Evolutionary conservation across 306 rosid species (phyloP).

Genomic region (Rosa lucieae): DNA sequence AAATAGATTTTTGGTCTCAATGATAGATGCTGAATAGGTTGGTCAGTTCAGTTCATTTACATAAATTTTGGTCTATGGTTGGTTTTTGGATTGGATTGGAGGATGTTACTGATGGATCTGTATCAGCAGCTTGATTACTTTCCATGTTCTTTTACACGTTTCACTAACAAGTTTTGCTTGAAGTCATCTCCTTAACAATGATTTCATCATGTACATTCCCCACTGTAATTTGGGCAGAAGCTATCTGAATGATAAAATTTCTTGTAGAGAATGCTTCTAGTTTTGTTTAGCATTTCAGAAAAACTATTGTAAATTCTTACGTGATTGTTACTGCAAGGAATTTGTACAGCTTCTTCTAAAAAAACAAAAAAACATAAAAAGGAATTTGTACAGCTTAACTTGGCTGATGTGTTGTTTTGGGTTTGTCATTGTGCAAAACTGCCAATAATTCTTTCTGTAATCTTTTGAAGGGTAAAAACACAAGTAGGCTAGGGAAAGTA

Average conservation of each 20-base stretch:
- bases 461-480: neutral
- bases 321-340: conserved; percentile 5
- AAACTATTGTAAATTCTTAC: neutral
- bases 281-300: neutral
- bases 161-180: neutral
- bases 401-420: neutral
- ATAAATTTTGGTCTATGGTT: neutral
- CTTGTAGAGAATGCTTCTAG: neutral
- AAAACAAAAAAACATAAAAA: no score
- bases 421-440: neutral
- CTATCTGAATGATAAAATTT: neutral
- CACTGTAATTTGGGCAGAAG: neutral
- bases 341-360: neutral
- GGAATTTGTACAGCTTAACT: neutral
- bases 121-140: neutral
- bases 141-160: neutral
- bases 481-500: conserved; percentile 5
- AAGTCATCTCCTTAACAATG: neutral
- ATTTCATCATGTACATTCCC: neutral
- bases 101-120: neutral
- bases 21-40: neutral
- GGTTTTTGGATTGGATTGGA: neutral
- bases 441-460: neutral
- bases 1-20: neutral
- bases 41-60: neutral